These are phyloP conservation scores for Sporopachydermia quercuum DNA, from an alignment of 805 yeast genomes.

Conservation along the genomic window DNA sequence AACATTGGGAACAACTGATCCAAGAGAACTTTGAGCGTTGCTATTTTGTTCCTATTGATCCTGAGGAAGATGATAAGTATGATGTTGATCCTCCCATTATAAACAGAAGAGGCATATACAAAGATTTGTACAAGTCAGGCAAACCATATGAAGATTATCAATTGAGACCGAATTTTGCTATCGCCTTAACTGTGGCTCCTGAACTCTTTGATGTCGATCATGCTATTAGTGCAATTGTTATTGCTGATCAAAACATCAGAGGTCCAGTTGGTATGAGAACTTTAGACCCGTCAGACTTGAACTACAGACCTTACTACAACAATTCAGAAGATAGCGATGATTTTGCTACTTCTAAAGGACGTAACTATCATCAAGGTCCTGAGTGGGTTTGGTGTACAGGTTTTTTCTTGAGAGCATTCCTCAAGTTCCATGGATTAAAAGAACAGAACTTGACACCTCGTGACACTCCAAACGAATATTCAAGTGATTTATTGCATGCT, in stretches of 20 bases:
- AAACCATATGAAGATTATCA: conserved; percentile 91
- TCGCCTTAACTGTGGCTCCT: conserved; percentile 92
- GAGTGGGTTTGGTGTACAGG: conserved; percentile 96
- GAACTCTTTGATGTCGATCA: conserved; percentile 56
- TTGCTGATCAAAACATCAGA: conserved; percentile 60
- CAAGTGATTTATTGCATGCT: neutral
- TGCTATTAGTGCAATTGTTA: conserved; percentile 48
- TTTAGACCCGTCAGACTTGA: conserved; percentile 81
- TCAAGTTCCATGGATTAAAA: conserved; percentile 22
- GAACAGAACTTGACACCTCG: neutral
- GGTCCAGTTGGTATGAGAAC: conserved; percentile 92
- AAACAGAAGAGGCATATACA: conserved; percentile 87
- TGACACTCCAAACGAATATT: neutral
- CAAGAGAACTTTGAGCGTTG: conserved; percentile 65
- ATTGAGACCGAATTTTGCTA: conserved; percentile 79
- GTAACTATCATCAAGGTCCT: conserved; percentile 97
- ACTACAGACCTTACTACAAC: conserved; percentile 79
- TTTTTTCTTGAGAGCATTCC: conserved; percentile 68
- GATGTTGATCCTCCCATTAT: conserved; percentile 50
- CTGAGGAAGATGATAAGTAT: conserved; percentile 43
- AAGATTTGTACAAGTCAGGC: conserved; percentile 69
- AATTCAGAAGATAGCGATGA: conserved; percentile 72
- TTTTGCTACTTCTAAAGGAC: conserved; percentile 86
- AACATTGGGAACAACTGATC: conserved; percentile 59
- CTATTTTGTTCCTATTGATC: conserved; percentile 59